A percentile compares a stretch with the other conserved stretches of the same genome.
These are phyloP conservation scores for Beauveria australis DNA, from an alignment of 2,329 filamentous ascomycete species.

Conservation along the genomic window DNA sequence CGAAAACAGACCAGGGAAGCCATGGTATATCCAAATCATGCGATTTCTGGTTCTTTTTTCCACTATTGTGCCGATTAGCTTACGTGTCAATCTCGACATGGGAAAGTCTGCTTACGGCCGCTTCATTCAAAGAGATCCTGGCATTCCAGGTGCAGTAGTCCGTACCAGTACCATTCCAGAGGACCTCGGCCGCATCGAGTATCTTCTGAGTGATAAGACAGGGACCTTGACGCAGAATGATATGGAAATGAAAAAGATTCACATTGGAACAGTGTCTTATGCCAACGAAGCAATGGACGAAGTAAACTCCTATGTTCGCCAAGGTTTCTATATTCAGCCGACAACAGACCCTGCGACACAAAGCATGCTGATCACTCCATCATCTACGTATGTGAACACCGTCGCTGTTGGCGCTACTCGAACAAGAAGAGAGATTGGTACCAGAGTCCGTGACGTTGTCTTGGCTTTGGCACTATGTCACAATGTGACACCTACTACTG, in stretches of 20 bases:
- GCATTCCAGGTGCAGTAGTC: slow-evolving; percentile 86
- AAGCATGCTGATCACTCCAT: slow-evolving; percentile 62
- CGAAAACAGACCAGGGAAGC: slow-evolving; percentile 52
- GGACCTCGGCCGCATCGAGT: slow-evolving; percentile 91
- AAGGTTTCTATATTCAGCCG: slow-evolving; percentile 60
- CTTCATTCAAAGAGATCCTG: slow-evolving; percentile 87
- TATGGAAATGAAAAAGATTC: slow-evolving; percentile 98
- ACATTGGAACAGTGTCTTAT: slow-evolving; percentile 95
- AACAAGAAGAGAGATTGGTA: slow-evolving; percentile 85
- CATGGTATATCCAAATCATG: slow-evolving; percentile 96
- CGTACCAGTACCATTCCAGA: slow-evolving; percentile 96
- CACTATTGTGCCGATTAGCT: slow-evolving; percentile 95
- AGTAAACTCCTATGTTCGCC: slow-evolving; percentile 75
- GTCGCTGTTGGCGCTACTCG: slow-evolving; percentile 60
- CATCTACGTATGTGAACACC: slow-evolving; percentile 57
- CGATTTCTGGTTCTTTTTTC: slow-evolving; percentile 97
- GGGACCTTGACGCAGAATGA: slow-evolving; percentile 97
- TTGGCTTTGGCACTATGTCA: slow-evolving; percentile 89
- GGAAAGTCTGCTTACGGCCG: slow-evolving; percentile 94
- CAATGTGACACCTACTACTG: slow-evolving; percentile 79
- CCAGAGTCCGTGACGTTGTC: slow-evolving; percentile 86
- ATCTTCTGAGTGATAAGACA: slow-evolving; percentile 93
- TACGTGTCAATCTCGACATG: slow-evolving; percentile 94
- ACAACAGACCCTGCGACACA: slow-evolving; percentile 37
- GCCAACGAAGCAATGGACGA: slow-evolving; percentile 99